Conservation (phyloP, 2,329 filamentous ascomycete genomes). For the Xylaria sp. region DNA sequence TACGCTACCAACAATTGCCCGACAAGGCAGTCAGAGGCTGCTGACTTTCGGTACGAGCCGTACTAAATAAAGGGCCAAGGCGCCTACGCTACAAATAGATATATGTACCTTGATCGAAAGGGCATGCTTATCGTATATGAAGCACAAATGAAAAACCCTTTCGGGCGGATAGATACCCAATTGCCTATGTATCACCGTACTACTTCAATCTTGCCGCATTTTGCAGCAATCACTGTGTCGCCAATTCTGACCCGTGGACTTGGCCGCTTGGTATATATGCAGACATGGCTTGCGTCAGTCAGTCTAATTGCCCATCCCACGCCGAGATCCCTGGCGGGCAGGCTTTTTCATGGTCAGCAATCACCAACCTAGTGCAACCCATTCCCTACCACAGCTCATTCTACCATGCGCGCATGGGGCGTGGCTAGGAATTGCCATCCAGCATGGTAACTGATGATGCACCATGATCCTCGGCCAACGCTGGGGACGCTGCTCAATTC, state of each 20-base stretch:
- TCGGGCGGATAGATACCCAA: constrained; percentile 5
- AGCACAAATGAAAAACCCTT: constrained; percentile 9
- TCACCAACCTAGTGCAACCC: constrained; percentile 32
- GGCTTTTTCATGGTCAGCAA: constrained; percentile 32
- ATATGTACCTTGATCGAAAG: neutral
- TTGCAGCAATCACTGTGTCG: constrained; percentile 28
- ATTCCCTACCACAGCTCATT: constrained; percentile 37
- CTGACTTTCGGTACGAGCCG: constrained; percentile 32
- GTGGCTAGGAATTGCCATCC: constrained; percentile 1
- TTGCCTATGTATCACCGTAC: neutral
- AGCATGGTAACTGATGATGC: neutral
- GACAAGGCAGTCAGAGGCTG: constrained; percentile 25
- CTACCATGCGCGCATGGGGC: constrained; percentile 20
- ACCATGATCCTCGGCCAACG: constrained; percentile 7
- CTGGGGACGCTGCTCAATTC: constrained; percentile 2
- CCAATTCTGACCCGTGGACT: constrained; percentile 16
- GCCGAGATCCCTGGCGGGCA: constrained; percentile 30
- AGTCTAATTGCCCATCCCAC: constrained; percentile 31
- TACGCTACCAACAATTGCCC: constrained; percentile 20
- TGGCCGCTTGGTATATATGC: constrained; percentile 23
- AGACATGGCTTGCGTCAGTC: constrained; percentile 21
- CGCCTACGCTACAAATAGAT: constrained; percentile 23
- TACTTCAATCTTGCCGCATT: constrained; percentile 19
- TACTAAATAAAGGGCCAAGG: constrained; percentile 28
- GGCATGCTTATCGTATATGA: neutral